phyloP scores from a whole-genome alignment of 257 asterid species.

The Cynanchum wilfordii region DNA sequence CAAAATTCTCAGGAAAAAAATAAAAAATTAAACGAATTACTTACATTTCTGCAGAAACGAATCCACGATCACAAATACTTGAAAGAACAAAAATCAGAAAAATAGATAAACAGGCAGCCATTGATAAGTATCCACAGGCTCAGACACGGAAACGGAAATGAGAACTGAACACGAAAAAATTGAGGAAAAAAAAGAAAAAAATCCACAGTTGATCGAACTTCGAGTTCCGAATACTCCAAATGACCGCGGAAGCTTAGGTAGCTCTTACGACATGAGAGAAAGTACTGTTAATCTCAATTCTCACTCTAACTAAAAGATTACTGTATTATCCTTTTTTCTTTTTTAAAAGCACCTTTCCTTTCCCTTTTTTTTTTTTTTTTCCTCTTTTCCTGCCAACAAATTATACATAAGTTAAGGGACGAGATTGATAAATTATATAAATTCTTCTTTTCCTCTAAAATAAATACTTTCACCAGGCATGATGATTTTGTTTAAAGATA shows the following conservation, averaged over 20 bases:
- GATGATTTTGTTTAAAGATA: not conserved
- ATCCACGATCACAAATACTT: conserved; percentile 13
- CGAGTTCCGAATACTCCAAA: not conserved
- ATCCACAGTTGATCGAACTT: not conserved
- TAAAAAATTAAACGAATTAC: conserved; percentile 13
- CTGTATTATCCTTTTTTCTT: no score
- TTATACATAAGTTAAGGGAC: no score
- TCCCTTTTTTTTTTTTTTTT: no score
- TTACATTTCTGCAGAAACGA: conserved; percentile 40
- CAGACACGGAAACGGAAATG: not conserved
- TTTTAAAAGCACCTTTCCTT: no score
- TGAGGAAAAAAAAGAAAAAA: not conserved
- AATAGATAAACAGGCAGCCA: conserved; percentile 39
- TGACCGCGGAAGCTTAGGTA: not conserved
- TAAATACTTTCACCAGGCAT: not conserved
- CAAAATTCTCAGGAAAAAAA: not conserved
- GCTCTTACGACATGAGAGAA: not conserved
- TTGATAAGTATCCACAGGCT: conserved; percentile 20
- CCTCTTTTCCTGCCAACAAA: no score
- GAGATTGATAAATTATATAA: no score
- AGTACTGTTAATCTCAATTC: not conserved
- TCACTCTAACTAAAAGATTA: no score
- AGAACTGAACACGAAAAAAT: not conserved
- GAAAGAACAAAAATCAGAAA: conserved; percentile 29
- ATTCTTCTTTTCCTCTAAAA: no score